Evolutionary conservation across 768 basidiomycete genomes (phyloP), one percentile per base, ranked within the genome.

Genomic region (Xanthoconium stramineum): DNA sequence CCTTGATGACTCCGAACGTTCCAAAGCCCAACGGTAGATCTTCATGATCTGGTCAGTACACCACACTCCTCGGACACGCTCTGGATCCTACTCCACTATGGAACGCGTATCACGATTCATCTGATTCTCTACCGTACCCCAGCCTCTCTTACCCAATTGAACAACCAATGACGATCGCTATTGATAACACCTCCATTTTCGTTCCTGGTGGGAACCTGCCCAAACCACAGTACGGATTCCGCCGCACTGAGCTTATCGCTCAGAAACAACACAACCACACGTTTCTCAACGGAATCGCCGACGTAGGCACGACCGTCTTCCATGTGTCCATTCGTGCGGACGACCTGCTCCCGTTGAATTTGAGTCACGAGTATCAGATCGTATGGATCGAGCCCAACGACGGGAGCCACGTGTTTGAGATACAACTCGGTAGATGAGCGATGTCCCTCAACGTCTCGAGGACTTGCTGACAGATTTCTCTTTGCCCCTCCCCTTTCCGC

Each of bases 351-450:
- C 78, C 78, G 13, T 65, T 86, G 61, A 83, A 84, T 62, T 76
- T 75, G 59, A 74, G 59, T 10, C 83, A 85, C 54, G 84, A 86
- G 61, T 84, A 86, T 61, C 84, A 86, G 61, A 73, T 81, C 48
- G 80, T 86, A 14, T 85, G 80, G 65, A 82, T 85, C 54, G 84
- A 86, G 68, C 80, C 82, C 2, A 74, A 64, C 50, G 85, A 86
- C 60, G 82, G 83, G 7, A 74, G 78, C 4, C 83, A 83, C 69
- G 74, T 85, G 20, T 86, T 86, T 62, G 81, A 76, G 6, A 69
- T 85, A 39, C 82, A 84, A 59, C 72, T 84, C 8, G 84, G 83
- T 83, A 56, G 24, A 29, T 29, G 75, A 3, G 14, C 6, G 0
- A 14, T 19, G 45, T 24, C n/a, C 12, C 3, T 19, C 17, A 12